A percentile compares a stretch with the other conserved stretches of the same genome.
These are phyloP conservation scores for Fusarium sp. DNA, from an alignment of 2,329 filamentous ascomycete genomes.

Conservation along the genomic window DNA sequence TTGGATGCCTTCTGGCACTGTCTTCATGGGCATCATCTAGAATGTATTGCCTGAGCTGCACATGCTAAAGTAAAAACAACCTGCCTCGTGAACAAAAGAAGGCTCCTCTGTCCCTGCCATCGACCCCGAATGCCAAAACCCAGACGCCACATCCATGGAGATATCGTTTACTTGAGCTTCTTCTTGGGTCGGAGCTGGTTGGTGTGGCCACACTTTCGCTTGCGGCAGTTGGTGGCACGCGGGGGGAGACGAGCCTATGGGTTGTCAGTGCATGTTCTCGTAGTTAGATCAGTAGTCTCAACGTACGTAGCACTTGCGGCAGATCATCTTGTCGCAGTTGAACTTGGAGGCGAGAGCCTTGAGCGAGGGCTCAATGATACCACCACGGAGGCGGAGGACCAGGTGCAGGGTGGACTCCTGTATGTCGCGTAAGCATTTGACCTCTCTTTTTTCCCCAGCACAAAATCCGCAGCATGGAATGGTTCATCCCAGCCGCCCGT, in stretches of 20 bases:
- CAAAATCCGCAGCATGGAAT: background rate
- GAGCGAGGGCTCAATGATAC: conserved; percentile 98
- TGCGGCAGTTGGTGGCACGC: conserved; percentile 99
- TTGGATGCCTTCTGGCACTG: conserved; percentile 34
- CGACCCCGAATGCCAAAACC: conserved; percentile 53
- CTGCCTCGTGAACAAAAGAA: conserved; percentile 49
- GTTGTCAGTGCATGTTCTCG: background rate
- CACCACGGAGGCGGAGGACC: conserved; percentile 98
- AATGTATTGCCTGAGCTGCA: conserved; percentile 51
- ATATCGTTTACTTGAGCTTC: conserved; percentile 83
- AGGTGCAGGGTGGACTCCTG: conserved; percentile 98
- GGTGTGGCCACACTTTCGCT: conserved; percentile 99
- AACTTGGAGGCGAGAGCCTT: conserved; percentile 99
- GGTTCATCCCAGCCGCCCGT: conserved; percentile 4
- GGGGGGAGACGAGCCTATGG: conserved; percentile 83
- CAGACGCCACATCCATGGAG: conserved; percentile 56
- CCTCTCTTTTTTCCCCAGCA: background rate
- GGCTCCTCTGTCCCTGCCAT: conserved; percentile 48
- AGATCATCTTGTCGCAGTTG: conserved; percentile 99
- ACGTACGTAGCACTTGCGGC: conserved; percentile 99
- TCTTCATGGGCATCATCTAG: conserved; percentile 48
- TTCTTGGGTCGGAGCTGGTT: conserved; percentile 99
- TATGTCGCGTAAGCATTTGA: conserved; percentile 45
- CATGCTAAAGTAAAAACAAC: conserved; percentile 54
- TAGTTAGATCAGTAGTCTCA: background rate